These are phyloP conservation scores for Tetrapisispora iriomotensis DNA, from an alignment of 805 yeast genomes.

Conservation along the genomic window DNA sequence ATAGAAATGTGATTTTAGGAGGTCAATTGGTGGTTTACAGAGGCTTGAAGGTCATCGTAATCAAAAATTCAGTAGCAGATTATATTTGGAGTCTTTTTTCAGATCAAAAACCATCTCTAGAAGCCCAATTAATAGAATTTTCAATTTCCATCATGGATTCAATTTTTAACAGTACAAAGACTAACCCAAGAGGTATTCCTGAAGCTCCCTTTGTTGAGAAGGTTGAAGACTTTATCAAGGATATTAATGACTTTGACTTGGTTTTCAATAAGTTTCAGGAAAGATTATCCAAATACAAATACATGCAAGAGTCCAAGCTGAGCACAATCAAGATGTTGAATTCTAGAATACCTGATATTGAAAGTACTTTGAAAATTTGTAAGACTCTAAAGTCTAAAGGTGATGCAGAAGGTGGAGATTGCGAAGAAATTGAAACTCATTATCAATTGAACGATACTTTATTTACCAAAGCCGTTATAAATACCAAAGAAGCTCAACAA, in stretches of 20 bases:
- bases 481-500: slow-evolving; percentile 38
- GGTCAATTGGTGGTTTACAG: too few relatives aligned
- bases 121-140: not conserved
- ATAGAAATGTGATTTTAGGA: too few relatives aligned
- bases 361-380: slow-evolving; percentile 72
- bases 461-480: slow-evolving; percentile 71
- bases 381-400: slow-evolving; percentile 42
- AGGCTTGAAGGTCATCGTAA: too few relatives aligned
- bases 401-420: slow-evolving; percentile 25
- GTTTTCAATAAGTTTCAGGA: slow-evolving; percentile 73
- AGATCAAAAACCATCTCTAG: too few relatives aligned
- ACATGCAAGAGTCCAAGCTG: slow-evolving; percentile 49
- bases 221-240: slow-evolving; percentile 64
- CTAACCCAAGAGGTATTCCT: slow-evolving; percentile 93
- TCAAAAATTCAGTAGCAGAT: not conserved
- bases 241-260: slow-evolving; percentile 58
- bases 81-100: not conserved
- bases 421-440: slow-evolving; percentile 49
- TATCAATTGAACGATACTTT: slow-evolving; percentile 91
- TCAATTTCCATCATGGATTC: slow-evolving; percentile 19
- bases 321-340: slow-evolving; percentile 20
- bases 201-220: slow-evolving; percentile 88
- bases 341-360: slow-evolving; percentile 82
- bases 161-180: slow-evolving; percentile 39
- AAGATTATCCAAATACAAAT: slow-evolving; percentile 79